phyloP scores from a whole-genome alignment of 2,329 filamentous ascomycete genomes.

The Periconia macrospinosa region DNA sequence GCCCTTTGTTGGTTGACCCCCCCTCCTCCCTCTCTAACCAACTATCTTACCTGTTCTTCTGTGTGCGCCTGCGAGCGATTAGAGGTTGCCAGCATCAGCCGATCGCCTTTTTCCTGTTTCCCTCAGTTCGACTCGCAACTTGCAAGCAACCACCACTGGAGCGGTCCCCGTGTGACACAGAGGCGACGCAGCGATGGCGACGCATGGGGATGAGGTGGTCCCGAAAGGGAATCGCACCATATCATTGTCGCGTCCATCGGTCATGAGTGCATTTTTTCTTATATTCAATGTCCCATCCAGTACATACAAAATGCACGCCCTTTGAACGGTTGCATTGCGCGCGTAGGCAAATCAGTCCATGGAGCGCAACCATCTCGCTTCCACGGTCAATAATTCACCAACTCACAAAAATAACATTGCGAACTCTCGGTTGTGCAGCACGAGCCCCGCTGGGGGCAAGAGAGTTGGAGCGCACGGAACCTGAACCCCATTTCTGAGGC shows the following conservation, averaged over 20 bases:
- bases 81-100: conserved; percentile 2
- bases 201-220: conserved; percentile 16
- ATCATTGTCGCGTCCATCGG: conserved; percentile 34
- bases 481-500: conserved; percentile 10
- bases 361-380: background rate
- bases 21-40: background rate
- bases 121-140: background rate
- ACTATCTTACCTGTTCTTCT: background rate
- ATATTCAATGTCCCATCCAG: background rate
- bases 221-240: conserved; percentile 17
- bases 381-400: background rate
- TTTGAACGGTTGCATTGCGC: too few species aligned
- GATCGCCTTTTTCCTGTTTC: background rate
- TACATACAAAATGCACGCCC: background rate
- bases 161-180: conserved; percentile 18
- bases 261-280: conserved; percentile 25
- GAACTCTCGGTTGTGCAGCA: background rate
- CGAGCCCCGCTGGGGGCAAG: background rate
- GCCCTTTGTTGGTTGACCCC: too few species aligned
- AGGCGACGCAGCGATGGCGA: conserved; percentile 15
- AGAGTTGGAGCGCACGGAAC: background rate
- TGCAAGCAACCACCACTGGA: background rate
- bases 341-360: background rate
- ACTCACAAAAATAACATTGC: background rate
- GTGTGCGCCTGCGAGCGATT: background rate